phyloP scores from a whole-genome alignment of 179 eudicot genomes.

The Silene noctiflora region DNA sequence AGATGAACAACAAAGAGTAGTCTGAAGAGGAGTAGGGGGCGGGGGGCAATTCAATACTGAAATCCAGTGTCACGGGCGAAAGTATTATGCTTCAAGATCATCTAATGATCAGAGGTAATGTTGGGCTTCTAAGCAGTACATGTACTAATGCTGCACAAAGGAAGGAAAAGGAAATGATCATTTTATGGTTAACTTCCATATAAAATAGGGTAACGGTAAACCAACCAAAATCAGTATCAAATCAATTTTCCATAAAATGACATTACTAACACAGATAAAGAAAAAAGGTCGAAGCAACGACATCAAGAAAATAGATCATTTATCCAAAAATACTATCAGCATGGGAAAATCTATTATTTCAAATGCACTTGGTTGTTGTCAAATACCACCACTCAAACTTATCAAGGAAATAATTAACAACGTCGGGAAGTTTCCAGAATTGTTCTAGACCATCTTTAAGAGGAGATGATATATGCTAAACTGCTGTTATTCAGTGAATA shows the following conservation, averaged over 20 bases:
- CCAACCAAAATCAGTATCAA: neutral
- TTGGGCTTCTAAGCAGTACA: too few relatives aligned
- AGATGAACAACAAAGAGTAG: neutral
- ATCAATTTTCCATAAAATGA: neutral
- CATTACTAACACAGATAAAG: neutral
- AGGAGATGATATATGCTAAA: neutral
- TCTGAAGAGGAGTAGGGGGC: neutral
- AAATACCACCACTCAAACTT: neutral
- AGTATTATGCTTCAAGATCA: neutral
- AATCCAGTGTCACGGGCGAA: neutral
- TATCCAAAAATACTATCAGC: neutral
- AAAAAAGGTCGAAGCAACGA: neutral
- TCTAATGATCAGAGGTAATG: too few relatives aligned
- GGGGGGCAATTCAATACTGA: neutral
- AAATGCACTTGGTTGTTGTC: neutral
- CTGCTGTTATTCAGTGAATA: neutral
- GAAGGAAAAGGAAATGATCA: too few relatives aligned
- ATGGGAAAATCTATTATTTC: neutral
- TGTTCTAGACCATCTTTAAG: neutral
- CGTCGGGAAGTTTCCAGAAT: neutral
- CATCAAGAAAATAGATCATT: neutral
- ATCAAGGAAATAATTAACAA: neutral
- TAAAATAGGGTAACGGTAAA: neutral
- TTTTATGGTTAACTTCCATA: neutral
- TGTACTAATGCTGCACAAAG: too few relatives aligned